Conservation (phyloP, 2,329 filamentous ascomycete species). For the Epichloe sylvatica region DNA sequence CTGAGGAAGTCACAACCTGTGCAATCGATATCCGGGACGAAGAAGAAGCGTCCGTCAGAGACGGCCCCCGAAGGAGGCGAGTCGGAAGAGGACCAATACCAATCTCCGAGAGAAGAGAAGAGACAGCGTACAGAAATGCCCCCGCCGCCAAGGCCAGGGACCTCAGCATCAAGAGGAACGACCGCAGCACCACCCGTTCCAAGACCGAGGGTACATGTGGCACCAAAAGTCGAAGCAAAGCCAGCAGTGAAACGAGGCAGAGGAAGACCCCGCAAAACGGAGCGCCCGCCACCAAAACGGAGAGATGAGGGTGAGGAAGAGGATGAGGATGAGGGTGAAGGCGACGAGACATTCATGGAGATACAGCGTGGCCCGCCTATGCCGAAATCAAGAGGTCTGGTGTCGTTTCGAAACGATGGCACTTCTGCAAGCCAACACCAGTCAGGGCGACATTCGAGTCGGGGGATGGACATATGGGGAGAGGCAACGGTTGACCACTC, state of each 20-base stretch:
- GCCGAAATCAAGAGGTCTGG: slow-evolving; percentile 39
- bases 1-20: background rate
- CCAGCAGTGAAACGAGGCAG: slow-evolving; percentile 3
- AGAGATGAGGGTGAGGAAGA: slow-evolving; percentile 21
- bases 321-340: slow-evolving; percentile 16
- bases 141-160: slow-evolving; percentile 13
- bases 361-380: slow-evolving; percentile 42
- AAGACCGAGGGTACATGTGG: background rate
- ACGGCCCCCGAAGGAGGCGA: slow-evolving; percentile 9
- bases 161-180: slow-evolving; percentile 13
- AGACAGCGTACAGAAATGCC: slow-evolving; percentile 13
- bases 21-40: background rate
- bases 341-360: slow-evolving; percentile 32
- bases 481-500: slow-evolving; percentile 39
- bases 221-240: background rate
- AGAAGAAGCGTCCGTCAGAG: slow-evolving; percentile 1
- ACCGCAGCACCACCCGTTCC: background rate
- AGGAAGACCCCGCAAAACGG: slow-evolving; percentile 6
- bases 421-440: slow-evolving; percentile 48
- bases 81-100: slow-evolving; percentile 10
- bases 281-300: slow-evolving; percentile 13
- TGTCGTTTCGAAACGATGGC: slow-evolving; percentile 35
- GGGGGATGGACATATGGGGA: slow-evolving; percentile 73
- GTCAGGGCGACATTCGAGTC: slow-evolving; percentile 64
- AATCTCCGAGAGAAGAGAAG: slow-evolving; percentile 12